phyloP scores from a whole-genome alignment of 768 basidiomycete species.

The Xerocomellus amylosporus region DNA sequence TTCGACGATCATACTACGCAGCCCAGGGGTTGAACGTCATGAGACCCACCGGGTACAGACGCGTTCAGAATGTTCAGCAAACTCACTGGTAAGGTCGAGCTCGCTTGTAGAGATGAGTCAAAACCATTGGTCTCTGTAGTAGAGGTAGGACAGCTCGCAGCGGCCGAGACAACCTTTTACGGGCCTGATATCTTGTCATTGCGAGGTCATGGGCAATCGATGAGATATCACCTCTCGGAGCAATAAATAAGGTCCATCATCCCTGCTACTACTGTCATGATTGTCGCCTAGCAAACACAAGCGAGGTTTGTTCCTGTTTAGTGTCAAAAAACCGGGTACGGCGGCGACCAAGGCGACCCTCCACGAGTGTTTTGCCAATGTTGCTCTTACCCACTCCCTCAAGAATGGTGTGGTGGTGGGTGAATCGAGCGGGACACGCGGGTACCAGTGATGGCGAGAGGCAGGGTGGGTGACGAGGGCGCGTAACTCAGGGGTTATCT shows the following conservation, averaged over 20 bases:
- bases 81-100: neutral
- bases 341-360: too few species aligned
- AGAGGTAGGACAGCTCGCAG: neutral
- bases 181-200: neutral
- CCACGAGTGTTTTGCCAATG: too few species aligned
- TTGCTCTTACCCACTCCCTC: too few species aligned
- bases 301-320: neutral
- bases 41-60: neutral
- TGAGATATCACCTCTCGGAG: neutral
- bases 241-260: neutral
- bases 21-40: neutral
- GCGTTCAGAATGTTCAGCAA: neutral
- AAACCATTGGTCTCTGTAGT: neutral
- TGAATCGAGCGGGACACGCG: too few species aligned
- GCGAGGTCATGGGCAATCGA: too few species aligned
- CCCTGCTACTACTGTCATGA: neutral
- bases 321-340: too few species aligned
- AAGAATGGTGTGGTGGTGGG: too few species aligned
- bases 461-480: too few species aligned
- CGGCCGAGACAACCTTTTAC: neutral
- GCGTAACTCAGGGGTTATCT: neutral
- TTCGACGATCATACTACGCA: neutral
- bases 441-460: too few species aligned
- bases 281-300: neutral
- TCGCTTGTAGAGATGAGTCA: neutral